phyloP scores from a whole-genome alignment of 768 basidiomycete genomes.

The Rhodocollybia butyracea region DNA sequence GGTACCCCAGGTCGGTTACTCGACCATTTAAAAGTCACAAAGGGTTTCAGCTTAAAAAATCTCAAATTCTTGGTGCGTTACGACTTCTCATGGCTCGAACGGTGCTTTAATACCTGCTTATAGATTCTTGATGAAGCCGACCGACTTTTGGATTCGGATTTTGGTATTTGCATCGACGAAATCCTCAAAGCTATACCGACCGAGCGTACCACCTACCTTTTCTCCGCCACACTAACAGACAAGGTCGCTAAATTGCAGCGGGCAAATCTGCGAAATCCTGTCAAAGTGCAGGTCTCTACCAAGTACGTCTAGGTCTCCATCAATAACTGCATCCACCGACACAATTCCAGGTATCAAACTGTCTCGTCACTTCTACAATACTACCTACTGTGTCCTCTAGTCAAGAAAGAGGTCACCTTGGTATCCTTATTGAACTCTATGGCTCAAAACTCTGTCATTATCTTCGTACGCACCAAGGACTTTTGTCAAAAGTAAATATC shows the following conservation, averaged over 20 bases:
- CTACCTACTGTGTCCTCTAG: slow-evolving; percentile 59
- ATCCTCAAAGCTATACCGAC: slow-evolving; percentile 64
- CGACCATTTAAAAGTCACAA: slow-evolving; percentile 51
- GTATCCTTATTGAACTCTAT: slow-evolving; percentile 57
- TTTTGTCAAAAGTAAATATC: slow-evolving; percentile 45
- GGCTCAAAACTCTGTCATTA: slow-evolving; percentile 58
- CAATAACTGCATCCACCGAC: not conserved
- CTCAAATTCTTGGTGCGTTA: slow-evolving; percentile 1
- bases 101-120: too few relatives aligned
- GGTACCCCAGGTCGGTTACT: slow-evolving; percentile 93
- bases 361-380: slow-evolving; percentile 63
- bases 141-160: slow-evolving; percentile 62
- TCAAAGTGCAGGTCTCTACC: slow-evolving; percentile 57
- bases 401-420: slow-evolving; percentile 59
- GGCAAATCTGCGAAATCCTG: slow-evolving; percentile 59
- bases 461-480: slow-evolving; percentile 68
- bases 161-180: slow-evolving; percentile 63
- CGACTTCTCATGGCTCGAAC: not conserved
- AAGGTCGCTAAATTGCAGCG: slow-evolving; percentile 67
- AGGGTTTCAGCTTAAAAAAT: not conserved
- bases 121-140: slow-evolving; percentile 28
- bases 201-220: slow-evolving; percentile 61
- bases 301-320: slow-evolving; percentile 52
- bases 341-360: slow-evolving; percentile 55
- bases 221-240: slow-evolving; percentile 69